Evolutionary conservation across 176 grass and related monocot species (phyloP).

Genomic region (Cenchrus purpureus): DNA sequence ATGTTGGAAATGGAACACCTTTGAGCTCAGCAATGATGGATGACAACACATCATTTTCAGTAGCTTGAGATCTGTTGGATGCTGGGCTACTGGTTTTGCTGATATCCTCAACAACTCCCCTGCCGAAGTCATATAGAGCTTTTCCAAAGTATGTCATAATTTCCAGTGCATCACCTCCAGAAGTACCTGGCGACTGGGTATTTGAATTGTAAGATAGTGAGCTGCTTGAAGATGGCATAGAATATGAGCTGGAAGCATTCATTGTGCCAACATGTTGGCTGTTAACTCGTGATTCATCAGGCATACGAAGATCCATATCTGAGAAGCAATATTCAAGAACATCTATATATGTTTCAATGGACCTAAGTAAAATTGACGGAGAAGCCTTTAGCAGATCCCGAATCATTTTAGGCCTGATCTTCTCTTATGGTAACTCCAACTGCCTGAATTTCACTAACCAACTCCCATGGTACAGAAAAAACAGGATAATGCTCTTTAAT

Average conservation of each 20-base stretch:
- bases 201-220: conserved; percentile 41
- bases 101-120: conserved; percentile 95
- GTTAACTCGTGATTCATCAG: conserved; percentile 47
- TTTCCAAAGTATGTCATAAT: conserved; percentile 97
- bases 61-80: conserved; percentile 54
- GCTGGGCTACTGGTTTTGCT: conserved; percentile 58
- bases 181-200: conserved; percentile 53
- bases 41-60: conserved; percentile 71
- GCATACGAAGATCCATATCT: conserved; percentile 66
- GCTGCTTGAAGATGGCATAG: conserved; percentile 48
- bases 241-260: conserved; percentile 34
- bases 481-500: conserved; percentile 99
- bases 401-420: conserved; percentile 95
- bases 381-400: conserved; percentile 84
- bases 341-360: conserved; percentile 88
- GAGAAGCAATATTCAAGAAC: conserved; percentile 96
- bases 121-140: conserved; percentile 93
- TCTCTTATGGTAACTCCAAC: conserved; percentile 81
- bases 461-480: conserved; percentile 95
- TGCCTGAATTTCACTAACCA: conserved; percentile 90
- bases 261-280: conserved; percentile 44
- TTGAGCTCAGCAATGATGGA: conserved; percentile 72
- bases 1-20: conserved; percentile 87
- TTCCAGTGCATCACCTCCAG: conserved; percentile 91
- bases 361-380: conserved; percentile 82